Base-by-base conservation (phyloP, 225 moss, liverwort and hornwort genomes). In the Asterella californica region DNA sequence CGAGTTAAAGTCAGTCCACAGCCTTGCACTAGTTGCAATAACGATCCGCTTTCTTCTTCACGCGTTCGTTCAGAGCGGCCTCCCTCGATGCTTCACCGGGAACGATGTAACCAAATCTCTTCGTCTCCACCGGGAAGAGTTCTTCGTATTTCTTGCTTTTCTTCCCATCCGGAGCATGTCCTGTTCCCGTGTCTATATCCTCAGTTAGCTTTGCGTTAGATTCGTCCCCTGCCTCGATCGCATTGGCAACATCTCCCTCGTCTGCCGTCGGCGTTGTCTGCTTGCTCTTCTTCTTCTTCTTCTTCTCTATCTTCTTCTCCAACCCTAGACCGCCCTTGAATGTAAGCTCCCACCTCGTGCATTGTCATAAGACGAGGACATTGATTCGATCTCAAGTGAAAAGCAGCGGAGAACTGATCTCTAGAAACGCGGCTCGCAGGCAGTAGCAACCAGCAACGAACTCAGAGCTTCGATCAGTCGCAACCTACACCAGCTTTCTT, bases 101-200 rank as follows among this genome's bases (percentile, higher is more conserved):
- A 47, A 93, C 80, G 80, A 90, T 88, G 76, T 95, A 99, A n/a
- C 93, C 95, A 76, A 93, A 95, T 67, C 82, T 85, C 79, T 73
- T 85, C 42, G 99, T 93, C 83, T 99, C 95, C 33, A 99, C 99
- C 19, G 99, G 99, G 59, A 99, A 99, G 42, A 99, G 92, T 81
- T 99, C 99, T 85, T 99, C 99, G 71, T 99, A 99, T 80, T 99
- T 99, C 83, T 95, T 99, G 86, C 95, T 95, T 85, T 95, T 99
- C 89, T 99, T 99, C 11, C 94, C 94, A 79, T 99, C 97, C n/a
- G 97, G 94, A 46, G 97, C 97, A 78, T 97, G 97, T 32, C 97
- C 97, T 42, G 94, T 93, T 32, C 97, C 97, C 0, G 93, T 92
- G 50, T 97, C 97, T 70, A 93, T 85, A 25, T 87, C 90, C 63